These are phyloP conservation scores for Seminavis robusta DNA, from an alignment of 108 stramenopile genomes.

Conservation along the genomic window DNA sequence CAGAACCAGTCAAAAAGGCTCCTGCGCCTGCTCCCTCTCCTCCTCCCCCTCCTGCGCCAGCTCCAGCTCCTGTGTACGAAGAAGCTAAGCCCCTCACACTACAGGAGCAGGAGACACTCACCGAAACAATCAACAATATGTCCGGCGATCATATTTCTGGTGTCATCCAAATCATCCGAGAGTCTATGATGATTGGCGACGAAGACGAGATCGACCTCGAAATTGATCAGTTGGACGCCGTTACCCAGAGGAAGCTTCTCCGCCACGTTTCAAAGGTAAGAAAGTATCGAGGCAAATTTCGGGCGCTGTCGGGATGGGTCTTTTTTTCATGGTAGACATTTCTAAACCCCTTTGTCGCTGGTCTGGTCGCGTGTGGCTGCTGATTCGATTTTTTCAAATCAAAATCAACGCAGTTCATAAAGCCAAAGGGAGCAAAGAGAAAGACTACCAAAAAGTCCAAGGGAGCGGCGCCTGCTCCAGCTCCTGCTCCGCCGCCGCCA, in stretches of 20 bases:
- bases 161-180: conserved; percentile 82
- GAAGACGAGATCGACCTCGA: conserved; percentile 89
- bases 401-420: conserved; percentile 39
- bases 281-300: too few relatives aligned
- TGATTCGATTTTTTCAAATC: conserved; percentile 19
- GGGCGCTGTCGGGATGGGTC: too few relatives aligned
- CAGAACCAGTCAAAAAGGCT: conserved; percentile 2
- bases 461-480: conserved; percentile 19
- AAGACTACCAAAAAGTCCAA: conserved; percentile 8
- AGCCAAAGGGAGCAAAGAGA: conserved; percentile 17
- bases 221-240: conserved; percentile 72
- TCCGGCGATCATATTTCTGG: conserved; percentile 52
- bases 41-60: conserved; percentile 20
- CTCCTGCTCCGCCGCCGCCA: conserved; percentile 31
- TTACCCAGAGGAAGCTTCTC: conserved; percentile 75
- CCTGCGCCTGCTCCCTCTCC: too few relatives aligned
- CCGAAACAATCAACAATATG: conserved; percentile 71
- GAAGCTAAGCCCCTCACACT: conserved; percentile 56
- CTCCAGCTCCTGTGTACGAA: conserved; percentile 32
- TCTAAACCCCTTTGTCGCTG: neutral
- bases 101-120: conserved; percentile 78
- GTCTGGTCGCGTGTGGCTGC: neutral
- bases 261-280: conserved; percentile 83
- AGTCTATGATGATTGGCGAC: conserved; percentile 69
- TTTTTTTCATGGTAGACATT: neutral